Conservation (phyloP, 2,329 filamentous ascomycete genomes). For the Alternaria triticimaculans region DNA sequence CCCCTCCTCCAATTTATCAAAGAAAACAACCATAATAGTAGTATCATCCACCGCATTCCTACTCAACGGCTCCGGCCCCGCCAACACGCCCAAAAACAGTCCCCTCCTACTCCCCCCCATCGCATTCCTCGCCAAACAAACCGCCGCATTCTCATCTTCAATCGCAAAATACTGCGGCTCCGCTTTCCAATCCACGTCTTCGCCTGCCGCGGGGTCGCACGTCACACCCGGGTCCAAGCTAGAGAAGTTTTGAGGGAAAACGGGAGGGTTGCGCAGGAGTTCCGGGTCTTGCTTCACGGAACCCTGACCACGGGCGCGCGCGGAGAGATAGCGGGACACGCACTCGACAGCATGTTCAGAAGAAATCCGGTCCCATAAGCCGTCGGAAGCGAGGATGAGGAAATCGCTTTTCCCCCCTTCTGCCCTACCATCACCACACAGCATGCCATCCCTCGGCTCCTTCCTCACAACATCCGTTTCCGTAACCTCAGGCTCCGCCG, state of each 20-base stretch:
- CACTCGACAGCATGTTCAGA: constrained; percentile 65
- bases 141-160: constrained; percentile 60
- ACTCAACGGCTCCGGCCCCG: constrained; percentile 38
- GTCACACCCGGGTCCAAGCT: constrained; percentile 42
- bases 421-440: not conserved
- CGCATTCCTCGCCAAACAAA: constrained; percentile 61
- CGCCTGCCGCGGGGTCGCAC: constrained; percentile 42
- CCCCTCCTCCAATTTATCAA: constrained; percentile 45
- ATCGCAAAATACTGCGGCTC: constrained; percentile 55
- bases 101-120: constrained; percentile 56
- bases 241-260: constrained; percentile 10
- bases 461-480: constrained; percentile 59
- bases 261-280: constrained; percentile 7
- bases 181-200: constrained; percentile 51
- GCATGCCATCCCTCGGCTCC: constrained; percentile 9
- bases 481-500: constrained; percentile 69
- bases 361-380: constrained; percentile 68
- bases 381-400: constrained; percentile 71
- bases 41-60: constrained; percentile 58
- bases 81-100: constrained; percentile 51
- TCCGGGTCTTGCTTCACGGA: constrained; percentile 25
- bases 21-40: constrained; percentile 62
- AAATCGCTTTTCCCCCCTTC: constrained; percentile 56
- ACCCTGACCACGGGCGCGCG: constrained; percentile 37
- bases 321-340: constrained; percentile 62